These are phyloP conservation scores for Moesziomyces aphidis DNA, from an alignment of 1,284 basidiomycete species.

Conservation along the genomic window DNA sequence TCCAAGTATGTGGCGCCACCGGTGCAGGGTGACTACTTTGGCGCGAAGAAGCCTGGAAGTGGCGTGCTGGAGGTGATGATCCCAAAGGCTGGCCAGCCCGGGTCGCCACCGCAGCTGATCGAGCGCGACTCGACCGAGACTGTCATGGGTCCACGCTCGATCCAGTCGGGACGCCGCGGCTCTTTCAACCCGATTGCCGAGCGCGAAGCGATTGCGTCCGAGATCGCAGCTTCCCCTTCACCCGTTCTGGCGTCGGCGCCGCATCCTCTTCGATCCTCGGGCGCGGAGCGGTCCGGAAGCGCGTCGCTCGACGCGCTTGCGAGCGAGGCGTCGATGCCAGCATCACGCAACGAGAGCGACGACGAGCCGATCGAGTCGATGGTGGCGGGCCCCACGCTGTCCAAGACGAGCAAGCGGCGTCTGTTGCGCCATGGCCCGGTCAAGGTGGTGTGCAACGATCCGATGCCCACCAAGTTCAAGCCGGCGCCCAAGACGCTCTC, in stretches of 20 bases:
- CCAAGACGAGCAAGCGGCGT: constrained; percentile 37
- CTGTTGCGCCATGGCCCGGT: constrained; percentile 33
- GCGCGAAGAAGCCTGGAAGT: constrained; percentile 21
- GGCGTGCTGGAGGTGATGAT: constrained; percentile 33
- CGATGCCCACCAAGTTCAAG: constrained; percentile 24
- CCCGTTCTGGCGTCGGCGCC: constrained; percentile 6
- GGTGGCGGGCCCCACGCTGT: constrained; percentile 3
- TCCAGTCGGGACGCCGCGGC: constrained; percentile 42
- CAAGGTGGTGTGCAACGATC: constrained; percentile 39
- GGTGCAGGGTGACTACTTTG: constrained; percentile 40
- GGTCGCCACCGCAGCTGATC: constrained; percentile 33
- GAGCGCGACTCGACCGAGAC: constrained; percentile 53
- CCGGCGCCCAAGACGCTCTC: constrained; percentile 25
- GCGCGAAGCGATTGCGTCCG: constrained; percentile 34
- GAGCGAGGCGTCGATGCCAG: constrained; percentile 4
- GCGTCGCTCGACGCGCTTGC: constrained; percentile 7
- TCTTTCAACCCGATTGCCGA: constrained; percentile 46
- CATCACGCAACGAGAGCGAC: constrained; percentile 25
- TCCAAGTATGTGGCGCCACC: constrained; percentile 48
- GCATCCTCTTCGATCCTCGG: constrained; percentile 4
- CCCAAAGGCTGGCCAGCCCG: constrained; percentile 13
- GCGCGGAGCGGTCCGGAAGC: neutral
- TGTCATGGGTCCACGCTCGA: constrained; percentile 41
- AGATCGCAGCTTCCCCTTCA: constrained; percentile 22
- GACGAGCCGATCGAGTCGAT: constrained; percentile 10